phyloP scores from a whole-genome alignment of 306 rosid species.

The Quercus glauca region DNA sequence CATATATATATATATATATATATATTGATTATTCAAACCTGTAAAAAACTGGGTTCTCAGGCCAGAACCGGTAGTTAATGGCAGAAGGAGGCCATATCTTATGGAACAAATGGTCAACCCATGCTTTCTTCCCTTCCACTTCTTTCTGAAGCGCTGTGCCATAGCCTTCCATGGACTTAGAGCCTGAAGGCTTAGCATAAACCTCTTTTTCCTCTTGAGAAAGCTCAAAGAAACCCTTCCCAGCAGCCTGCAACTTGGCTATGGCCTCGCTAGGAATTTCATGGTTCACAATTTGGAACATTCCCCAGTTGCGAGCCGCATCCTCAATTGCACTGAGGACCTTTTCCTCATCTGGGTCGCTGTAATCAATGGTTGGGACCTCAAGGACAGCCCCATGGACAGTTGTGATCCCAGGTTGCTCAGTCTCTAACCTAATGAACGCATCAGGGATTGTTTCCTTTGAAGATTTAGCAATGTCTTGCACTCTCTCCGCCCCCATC shows the following conservation, averaged over 20 bases:
- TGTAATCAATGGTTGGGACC: constrained; percentile 59
- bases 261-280: constrained; percentile 52
- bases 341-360: constrained; percentile 29
- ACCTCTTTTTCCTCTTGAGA: constrained; percentile 63
- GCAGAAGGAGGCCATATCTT: constrained; percentile 60
- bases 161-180: constrained; percentile 57
- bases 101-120: constrained; percentile 86
- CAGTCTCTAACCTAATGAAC: constrained; percentile 47
- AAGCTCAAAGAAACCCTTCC: constrained; percentile 54
- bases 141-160: constrained; percentile 63
- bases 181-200: constrained; percentile 34
- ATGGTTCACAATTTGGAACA: constrained; percentile 80
- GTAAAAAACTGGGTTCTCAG: constrained; percentile 65
- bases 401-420: constrained; percentile 73
- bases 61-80: constrained; percentile 63
- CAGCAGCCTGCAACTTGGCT: constrained; percentile 47
- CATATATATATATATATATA: no score
- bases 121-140: constrained; percentile 53
- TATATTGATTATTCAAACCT: constrained; percentile 29
- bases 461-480: constrained; percentile 39
- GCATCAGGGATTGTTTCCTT: constrained; percentile 39
- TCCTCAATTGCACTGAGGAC: constrained; percentile 23
- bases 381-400: constrained; percentile 38
- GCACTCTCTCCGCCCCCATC: constrained; percentile 53
- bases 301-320: constrained; percentile 62